Evolutionary conservation across 73 alveolate genomes (phyloP), one percentile per base, ranked within the genome.

Genomic region (Symbiodinium natans): DNA sequence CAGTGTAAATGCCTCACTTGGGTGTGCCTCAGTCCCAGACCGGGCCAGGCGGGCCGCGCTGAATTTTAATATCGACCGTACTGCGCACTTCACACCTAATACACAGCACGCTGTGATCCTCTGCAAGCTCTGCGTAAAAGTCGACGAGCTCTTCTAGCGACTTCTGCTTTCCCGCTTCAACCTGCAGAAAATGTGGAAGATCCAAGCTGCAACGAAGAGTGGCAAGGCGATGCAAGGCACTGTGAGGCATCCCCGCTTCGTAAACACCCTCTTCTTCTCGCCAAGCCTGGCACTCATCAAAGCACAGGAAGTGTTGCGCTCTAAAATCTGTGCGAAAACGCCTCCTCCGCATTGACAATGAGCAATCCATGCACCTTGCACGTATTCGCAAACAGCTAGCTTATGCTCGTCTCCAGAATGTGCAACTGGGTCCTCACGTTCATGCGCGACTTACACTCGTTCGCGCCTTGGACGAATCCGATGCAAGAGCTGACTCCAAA

Each of bases 321-420:
- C 29, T 52, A n/a, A n/a, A n/a, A n/a, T n/a, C n/a, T n/a, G n/a
- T 5, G 68, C 21, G 68, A 52, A 7, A 27, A 3, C 8, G 77
- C 77, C 77, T 63, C 36, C 36, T 63, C 77, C 1, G 77, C 77
- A 27, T 63, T 63, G 77, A 63, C 77, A 17, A 63, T 63, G 77
- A 63, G 77, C 77, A 63, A 27, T 15, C 77, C 77, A 63, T 63
- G 77, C 77, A 21, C 77, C 77, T 63, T 63, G 77, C 77, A 63
- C 10, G 77, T 27, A 27, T 63, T 63, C 25, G 77, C 77, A 23
- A 15, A 27, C 39, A 25, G 77, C 36, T 11, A 27, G 2, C 31
- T 25, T 56, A 7, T 25, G 75, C 11, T 15, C 33, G 36, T 25
- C 33, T 56, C 75, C 19, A 15, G 34, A 15, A 56, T 31, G 7